Conservation (phyloP, 2,329 filamentous ascomycete species). For the Scedosporium minutisporum region DNA sequence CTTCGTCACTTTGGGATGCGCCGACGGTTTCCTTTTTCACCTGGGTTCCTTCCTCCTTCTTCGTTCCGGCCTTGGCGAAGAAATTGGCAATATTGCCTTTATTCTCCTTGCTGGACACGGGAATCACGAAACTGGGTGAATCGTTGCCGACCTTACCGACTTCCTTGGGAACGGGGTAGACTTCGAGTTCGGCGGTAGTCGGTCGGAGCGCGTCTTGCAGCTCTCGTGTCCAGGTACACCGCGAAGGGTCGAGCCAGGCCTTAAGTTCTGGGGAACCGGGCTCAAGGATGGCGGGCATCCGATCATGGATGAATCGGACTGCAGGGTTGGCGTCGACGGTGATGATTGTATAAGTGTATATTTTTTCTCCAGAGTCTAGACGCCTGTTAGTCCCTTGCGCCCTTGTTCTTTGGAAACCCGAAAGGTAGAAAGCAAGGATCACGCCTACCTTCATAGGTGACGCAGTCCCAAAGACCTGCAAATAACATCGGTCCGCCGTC, state of each 20-base stretch:
- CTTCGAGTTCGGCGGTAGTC: conserved; percentile 67
- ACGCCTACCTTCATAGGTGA: conserved; percentile 60
- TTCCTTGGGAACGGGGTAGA: conserved; percentile 77
- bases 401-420: neutral
- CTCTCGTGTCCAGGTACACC: conserved; percentile 64
- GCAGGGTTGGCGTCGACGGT: conserved; percentile 81
- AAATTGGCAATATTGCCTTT: conserved; percentile 93
- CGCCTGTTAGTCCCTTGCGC: neutral
- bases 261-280: conserved; percentile 60
- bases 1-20: neutral
- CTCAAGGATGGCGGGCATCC: conserved; percentile 91
- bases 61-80: conserved; percentile 49
- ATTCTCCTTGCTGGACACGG: conserved; percentile 75
- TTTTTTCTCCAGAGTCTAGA: conserved; percentile 51
- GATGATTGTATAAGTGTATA: conserved; percentile 88
- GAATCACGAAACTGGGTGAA: conserved; percentile 72
- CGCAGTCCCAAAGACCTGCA: conserved; percentile 86
- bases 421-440: neutral
- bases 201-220: conserved; percentile 73
- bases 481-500: conserved; percentile 82
- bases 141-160: conserved; percentile 94
- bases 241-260: conserved; percentile 68
- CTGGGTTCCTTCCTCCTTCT: conserved; percentile 1
- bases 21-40: neutral
- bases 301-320: conserved; percentile 78